Conservation (phyloP, 169 alveolate species). For the Plasmodium reichenowi region DNA sequence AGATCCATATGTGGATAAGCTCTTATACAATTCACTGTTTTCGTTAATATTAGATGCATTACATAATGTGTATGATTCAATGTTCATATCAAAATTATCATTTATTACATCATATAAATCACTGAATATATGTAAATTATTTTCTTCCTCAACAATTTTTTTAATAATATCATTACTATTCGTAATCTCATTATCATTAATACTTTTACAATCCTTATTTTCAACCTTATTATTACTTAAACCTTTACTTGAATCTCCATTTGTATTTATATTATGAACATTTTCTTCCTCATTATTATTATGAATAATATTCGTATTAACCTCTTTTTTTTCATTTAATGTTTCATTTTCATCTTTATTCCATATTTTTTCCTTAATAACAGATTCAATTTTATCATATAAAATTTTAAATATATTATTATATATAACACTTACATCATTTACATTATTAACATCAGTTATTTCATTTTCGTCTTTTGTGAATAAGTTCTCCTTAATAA, state of each 20-base stretch:
- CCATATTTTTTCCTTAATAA: conserved; percentile 9
- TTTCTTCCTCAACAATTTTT: too few species aligned
- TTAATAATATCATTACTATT: too few species aligned
- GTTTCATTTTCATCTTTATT: conserved; percentile 5
- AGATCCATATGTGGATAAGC: too few species aligned
- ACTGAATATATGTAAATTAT: too few species aligned
- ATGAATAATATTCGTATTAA: neutral
- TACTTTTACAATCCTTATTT: neutral
- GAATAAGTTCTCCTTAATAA: neutral
- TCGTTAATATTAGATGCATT: too few species aligned
- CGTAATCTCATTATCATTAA: too few species aligned
- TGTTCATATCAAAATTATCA: too few species aligned
- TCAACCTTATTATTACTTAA: neutral
- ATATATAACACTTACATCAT: too few species aligned
- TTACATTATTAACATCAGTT: neutral
- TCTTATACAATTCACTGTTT: too few species aligned
- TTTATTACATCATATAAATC: too few species aligned
- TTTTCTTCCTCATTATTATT: neutral
- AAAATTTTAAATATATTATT: neutral
- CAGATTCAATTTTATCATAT: neutral
- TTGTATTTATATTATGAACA: too few species aligned
- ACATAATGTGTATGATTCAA: too few species aligned
- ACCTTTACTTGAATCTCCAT: neutral
- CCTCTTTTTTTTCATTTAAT: conserved; percentile 15
- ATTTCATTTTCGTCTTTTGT: neutral